A percentile compares a stretch with the other conserved stretches of the same genome.
Evolutionary conservation across 768 basidiomycete species (phyloP).

Genomic region (Termitomyces sp.): DNA sequence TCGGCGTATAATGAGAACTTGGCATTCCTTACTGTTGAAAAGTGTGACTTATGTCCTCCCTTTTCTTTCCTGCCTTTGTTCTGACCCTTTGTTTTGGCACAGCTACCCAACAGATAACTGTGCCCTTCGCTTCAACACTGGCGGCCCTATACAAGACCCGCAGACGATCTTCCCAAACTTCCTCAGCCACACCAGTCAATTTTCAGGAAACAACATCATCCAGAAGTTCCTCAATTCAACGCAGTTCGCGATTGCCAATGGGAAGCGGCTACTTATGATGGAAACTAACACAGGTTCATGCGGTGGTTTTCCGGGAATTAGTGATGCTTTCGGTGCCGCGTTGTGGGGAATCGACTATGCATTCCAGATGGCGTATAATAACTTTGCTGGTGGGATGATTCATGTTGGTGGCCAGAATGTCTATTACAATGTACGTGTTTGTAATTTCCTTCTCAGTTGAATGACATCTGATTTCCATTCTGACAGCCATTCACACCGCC

Average conservation of each 20-base stretch:
- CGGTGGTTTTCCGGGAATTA: slow-evolving; percentile 63
- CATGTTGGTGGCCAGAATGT: slow-evolving; percentile 64
- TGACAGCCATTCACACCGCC: slow-evolving; percentile 51
- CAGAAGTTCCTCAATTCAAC: slow-evolving; percentile 49
- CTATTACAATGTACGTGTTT: slow-evolving; percentile 59
- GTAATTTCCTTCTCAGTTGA: slow-evolving; percentile 24
- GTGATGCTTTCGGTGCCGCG: slow-evolving; percentile 58
- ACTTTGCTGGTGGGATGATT: slow-evolving; percentile 46
- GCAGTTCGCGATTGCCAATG: slow-evolving; percentile 33
- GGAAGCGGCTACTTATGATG: slow-evolving; percentile 56
- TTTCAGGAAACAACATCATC: slow-evolving; percentile 39
- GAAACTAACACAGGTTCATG: slow-evolving; percentile 72
- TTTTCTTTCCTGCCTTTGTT: slow-evolving; percentile 13
- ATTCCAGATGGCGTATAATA: slow-evolving; percentile 51
- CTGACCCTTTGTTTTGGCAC: slow-evolving; percentile 10
- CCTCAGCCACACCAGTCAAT: slow-evolving; percentile 51
- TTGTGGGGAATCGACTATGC: slow-evolving; percentile 64
- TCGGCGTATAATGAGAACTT: slow-evolving; percentile 32
- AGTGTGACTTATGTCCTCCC: slow-evolving; percentile 30
- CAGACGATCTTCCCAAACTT: slow-evolving; percentile 50
- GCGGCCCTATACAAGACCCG: slow-evolving; percentile 31
- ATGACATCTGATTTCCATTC: slow-evolving; percentile 31
- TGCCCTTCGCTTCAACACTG: slow-evolving; percentile 42
- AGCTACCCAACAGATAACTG: slow-evolving; percentile 67
- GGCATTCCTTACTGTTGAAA: slow-evolving; percentile 50